Evolutionary conservation across 2,329 filamentous ascomycete species (phyloP).

Genomic region (Diaporthe ilicicola): DNA sequence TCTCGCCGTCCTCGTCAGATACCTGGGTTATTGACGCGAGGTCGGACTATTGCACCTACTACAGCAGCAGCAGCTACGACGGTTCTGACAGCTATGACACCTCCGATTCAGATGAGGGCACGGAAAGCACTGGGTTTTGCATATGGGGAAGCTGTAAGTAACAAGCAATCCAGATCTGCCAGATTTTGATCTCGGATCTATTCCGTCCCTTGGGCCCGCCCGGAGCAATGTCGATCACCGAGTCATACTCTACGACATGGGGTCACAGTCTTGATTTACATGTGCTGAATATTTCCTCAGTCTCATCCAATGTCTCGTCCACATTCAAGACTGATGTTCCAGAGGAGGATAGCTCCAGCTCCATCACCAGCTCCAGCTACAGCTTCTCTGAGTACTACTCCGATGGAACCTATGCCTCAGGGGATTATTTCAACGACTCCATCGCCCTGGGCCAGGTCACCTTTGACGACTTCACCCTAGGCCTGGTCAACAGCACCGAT

Average conservation of each 20-base stretch:
- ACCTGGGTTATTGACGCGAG: conserved; percentile 42
- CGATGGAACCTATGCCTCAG: conserved; percentile 34
- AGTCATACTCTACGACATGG: not conserved
- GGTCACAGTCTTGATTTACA: not conserved
- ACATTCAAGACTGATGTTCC: conserved; percentile 36
- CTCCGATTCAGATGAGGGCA: not conserved
- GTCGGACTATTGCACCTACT: conserved; percentile 26
- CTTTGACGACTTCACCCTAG: conserved; percentile 42
- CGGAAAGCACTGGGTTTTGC: conserved; percentile 27
- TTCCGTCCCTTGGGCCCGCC: not conserved
- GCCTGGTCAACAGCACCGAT: conserved; percentile 35
- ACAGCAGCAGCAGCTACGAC: conserved; percentile 5
- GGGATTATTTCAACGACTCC: conserved; percentile 41
- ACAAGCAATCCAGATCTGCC: not conserved
- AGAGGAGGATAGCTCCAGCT: not conserved
- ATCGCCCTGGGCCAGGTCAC: conserved; percentile 38
- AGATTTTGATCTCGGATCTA: not conserved
- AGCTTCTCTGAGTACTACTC: conserved; percentile 28
- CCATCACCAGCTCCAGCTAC: conserved; percentile 24
- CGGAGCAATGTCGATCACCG: not conserved
- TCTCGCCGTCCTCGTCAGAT: conserved; percentile 37
- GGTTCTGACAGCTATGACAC: conserved; percentile 5
- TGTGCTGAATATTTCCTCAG: conserved; percentile 27
- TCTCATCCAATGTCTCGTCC: conserved; percentile 34
- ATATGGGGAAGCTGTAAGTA: conserved; percentile 38